Evolutionary conservation across 2,329 filamentous ascomycete species (phyloP).

Genomic region (Xylaria sp.): DNA sequence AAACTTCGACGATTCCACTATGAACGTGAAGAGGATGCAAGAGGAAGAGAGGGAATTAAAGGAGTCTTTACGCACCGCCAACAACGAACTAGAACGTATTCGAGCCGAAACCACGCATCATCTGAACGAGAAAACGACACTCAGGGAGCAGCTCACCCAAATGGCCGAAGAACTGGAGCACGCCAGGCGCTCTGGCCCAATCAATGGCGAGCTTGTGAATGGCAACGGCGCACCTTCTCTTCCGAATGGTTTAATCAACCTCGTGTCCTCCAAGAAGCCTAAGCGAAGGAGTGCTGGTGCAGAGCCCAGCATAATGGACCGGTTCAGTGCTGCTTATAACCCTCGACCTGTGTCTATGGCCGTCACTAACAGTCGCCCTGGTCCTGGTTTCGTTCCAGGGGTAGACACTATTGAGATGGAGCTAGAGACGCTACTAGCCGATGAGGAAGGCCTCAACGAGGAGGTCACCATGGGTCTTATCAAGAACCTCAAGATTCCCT

Average conservation of each 20-base stretch:
- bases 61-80: conserved; percentile 80
- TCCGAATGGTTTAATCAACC: conserved; percentile 85
- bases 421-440: conserved; percentile 88
- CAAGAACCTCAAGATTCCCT: conserved; percentile 93
- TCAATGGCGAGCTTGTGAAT: conserved; percentile 72
- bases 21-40: conserved; percentile 91
- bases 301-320: conserved; percentile 83
- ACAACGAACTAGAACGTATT: conserved; percentile 78
- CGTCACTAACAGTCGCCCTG: conserved; percentile 71
- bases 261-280: conserved; percentile 95
- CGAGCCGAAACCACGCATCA: conserved; percentile 76
- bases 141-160: conserved; percentile 87
- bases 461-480: conserved; percentile 97
- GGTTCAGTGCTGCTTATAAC: conserved; percentile 91
- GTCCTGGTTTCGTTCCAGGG: conserved; percentile 78
- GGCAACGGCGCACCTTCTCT: conserved; percentile 63
- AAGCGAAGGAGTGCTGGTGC: conserved; percentile 92
- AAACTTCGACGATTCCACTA: conserved; percentile 87
- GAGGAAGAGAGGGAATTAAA: conserved; percentile 89
- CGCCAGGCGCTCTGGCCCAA: conserved; percentile 77
- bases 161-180: conserved; percentile 91
- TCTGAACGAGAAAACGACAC: conserved; percentile 82
- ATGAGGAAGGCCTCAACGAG: conserved; percentile 95
- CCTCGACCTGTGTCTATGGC: conserved; percentile 97
- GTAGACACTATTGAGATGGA: conserved; percentile 94